Conservation (phyloP, 257 asterid species). For the Jasminum sambac region DNA sequence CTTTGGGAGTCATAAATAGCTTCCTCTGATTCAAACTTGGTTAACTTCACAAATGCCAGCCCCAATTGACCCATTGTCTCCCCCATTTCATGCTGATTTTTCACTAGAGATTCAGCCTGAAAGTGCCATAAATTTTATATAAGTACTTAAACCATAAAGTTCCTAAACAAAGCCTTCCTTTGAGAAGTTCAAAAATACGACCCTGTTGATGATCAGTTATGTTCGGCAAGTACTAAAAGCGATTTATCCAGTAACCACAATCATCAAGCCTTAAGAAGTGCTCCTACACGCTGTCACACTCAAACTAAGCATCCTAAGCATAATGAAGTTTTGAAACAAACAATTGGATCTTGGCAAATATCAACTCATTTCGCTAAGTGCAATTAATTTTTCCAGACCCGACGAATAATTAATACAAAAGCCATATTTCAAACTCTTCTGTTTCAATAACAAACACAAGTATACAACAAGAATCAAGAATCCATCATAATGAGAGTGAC, state of each 20-base stretch:
- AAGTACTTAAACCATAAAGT: background rate
- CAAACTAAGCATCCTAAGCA: too few species aligned
- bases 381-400: background rate
- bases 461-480: background rate
- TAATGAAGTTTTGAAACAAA: too few species aligned
- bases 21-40: slow-evolving; percentile 93
- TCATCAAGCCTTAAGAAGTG: background rate
- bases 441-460: background rate
- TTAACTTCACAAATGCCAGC: slow-evolving; percentile 83
- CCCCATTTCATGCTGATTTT: slow-evolving; percentile 95
- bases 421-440: slow-evolving; percentile 11
- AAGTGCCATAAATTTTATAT: slow-evolving; percentile 24
- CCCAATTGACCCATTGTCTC: slow-evolving; percentile 97
- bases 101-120: slow-evolving; percentile 93
- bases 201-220: too few species aligned
- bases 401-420: slow-evolving; percentile 4
- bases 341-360: too few species aligned
- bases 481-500: slow-evolving; percentile 10
- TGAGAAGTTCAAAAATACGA: background rate
- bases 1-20: slow-evolving; percentile 83
- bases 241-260: background rate
- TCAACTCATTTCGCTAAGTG: background rate
- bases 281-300: background rate
- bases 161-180: background rate
- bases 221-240: background rate